Base-by-base conservation (phyloP, 177 flowering plant genomes). In the Vitis hybrid region DNA sequence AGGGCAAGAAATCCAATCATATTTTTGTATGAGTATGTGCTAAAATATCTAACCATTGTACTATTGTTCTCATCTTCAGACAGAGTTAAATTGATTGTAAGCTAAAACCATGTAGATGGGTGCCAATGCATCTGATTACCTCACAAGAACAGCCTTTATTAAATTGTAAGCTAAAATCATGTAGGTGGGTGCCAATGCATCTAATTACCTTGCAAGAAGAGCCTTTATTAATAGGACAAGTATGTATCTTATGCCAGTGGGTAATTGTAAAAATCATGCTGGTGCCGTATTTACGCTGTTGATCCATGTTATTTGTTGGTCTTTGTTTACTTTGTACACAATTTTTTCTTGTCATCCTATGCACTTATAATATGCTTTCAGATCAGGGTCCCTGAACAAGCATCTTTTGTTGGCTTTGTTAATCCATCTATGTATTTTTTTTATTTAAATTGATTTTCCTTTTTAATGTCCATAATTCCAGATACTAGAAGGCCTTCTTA, bases 401-500 rank as follows among this genome's bases (percentile, higher is more conserved):
- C 63, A 40, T 4, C 15, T 63, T 21, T 40, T 24, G 35, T 60
- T 60, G n/a, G 16, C 16, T 71, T 71, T 49, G 57, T 64, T 76
- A 21, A 1, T 18, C 4, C 19, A 10, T 27, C 19, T 61, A 24
- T 9, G 8, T 2, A 11, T 9, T 30, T 60, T 19, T 3, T 52
- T 19, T 1, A 40, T 50, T 1, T 21, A 30, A 8, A 19, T 8
- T 69, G 52, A 19, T 73, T 21, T 55, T 14, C 12, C 24, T 19
- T 55, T 71, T 15, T 19, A 15, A 21, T 65, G 32, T 54, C 2
- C 11, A 19, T 54, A 21, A 69, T 4, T 79, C 81, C 86, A 87
- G 93, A 80, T 86, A 48, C 57, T 88, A 57, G 91, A 88, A 73
- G 88, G 89, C 52, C 92, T 89, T 76, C 89, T 91, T 62, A 91